Base-by-base conservation (phyloP, 1,284 basidiomycete species). In the Boletellus deceptivus region DNA sequence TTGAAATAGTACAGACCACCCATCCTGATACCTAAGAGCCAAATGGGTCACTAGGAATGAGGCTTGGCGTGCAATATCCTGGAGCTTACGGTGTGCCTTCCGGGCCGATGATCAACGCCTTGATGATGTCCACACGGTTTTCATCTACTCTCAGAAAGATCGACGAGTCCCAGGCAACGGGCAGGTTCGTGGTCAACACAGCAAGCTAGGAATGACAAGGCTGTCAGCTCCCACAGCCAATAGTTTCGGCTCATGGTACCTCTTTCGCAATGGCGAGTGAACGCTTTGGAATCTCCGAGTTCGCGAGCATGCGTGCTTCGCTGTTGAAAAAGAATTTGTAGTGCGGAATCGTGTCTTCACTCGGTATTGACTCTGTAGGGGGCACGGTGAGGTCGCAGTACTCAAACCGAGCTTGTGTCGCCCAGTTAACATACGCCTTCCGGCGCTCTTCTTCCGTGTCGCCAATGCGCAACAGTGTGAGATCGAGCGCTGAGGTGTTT, bases 261-360 rank as follows among this genome's bases (percentile, higher is more conserved):
- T 92, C 90, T 72, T 95, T 96, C 10, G 93, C 93, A 55, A 96
- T 94, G 10, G 93, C 91, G 46, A 95, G 73, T 2, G 89, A 93
- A 33, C 93, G 78, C 68, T 91, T 93, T 2, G 91, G 91, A 48
- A 92, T 89, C 63, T 91, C 88, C 29, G 82, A 82, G 58, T 79
- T 82, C 6, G 85, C 84, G 24, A 93, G 74, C 82, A 87, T 83
- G 22, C 88, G 77, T 17, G 88, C 89, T 64, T 92, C 90, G 56
- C 78, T 83, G 63, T 86, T 86, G 69, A 79, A 92, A 64, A 78
- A 84, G 62, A 86, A 88, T 67, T 90, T 91, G 71, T 84, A 92
- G 62, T 86, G 80, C 3, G 86, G 85, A 2, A 77, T 67, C 37
- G 75, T 70, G 24, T 79, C 73, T 17, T 71, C 72, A 36, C 69